A percentile compares a stretch with the other conserved stretches of the same genome.
Evolutionary conservation across 2,329 filamentous ascomycete genomes (phyloP).

Genomic region (Alternaria novae-zelandiae): DNA sequence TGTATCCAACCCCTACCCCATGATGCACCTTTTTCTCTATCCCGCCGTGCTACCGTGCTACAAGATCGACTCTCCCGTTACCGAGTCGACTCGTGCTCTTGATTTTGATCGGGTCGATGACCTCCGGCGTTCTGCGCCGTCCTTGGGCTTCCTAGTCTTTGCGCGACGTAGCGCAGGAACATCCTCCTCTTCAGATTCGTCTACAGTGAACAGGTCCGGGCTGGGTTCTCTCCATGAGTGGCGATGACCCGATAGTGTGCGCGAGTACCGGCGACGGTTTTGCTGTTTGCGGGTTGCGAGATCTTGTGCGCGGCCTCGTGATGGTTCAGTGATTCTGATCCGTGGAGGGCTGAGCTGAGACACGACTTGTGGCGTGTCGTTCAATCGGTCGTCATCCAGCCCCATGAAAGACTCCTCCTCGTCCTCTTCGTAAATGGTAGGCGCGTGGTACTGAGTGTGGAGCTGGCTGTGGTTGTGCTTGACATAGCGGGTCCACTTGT

Average conservation of each 20-base stretch:
- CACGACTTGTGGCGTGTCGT: conserved; percentile 37
- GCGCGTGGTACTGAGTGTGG: conserved; percentile 41
- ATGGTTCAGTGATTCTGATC: conserved; percentile 40
- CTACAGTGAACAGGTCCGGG: conserved; percentile 51
- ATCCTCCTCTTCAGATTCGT: conserved; percentile 50
- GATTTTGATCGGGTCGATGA: conserved; percentile 39
- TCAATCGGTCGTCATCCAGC: conserved; percentile 44
- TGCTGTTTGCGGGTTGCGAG: conserved; percentile 39
- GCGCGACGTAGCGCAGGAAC: conserved; percentile 28
- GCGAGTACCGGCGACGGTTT: conserved; percentile 39
- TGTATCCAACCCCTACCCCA: conserved; percentile 2
- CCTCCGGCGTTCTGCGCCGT: conserved; percentile 44
- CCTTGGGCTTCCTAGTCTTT: conserved; percentile 43
- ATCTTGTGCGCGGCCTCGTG: conserved; percentile 47
- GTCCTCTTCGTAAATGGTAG: conserved; percentile 34
- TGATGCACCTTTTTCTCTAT: not conserved
- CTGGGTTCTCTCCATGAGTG: conserved; percentile 53
- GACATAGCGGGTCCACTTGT: conserved; percentile 52
- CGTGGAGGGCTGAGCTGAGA: conserved; percentile 38
- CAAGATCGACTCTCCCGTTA: conserved; percentile 40
- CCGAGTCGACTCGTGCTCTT: conserved; percentile 31
- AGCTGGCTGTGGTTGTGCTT: conserved; percentile 43
- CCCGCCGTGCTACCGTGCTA: conserved; percentile 11
- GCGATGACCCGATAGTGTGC: conserved; percentile 48
- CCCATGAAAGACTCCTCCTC: conserved; percentile 48